These are phyloP conservation scores for Colletotrichum godetiae DNA, from an alignment of 2,329 filamentous ascomycete genomes.

Conservation along the genomic window DNA sequence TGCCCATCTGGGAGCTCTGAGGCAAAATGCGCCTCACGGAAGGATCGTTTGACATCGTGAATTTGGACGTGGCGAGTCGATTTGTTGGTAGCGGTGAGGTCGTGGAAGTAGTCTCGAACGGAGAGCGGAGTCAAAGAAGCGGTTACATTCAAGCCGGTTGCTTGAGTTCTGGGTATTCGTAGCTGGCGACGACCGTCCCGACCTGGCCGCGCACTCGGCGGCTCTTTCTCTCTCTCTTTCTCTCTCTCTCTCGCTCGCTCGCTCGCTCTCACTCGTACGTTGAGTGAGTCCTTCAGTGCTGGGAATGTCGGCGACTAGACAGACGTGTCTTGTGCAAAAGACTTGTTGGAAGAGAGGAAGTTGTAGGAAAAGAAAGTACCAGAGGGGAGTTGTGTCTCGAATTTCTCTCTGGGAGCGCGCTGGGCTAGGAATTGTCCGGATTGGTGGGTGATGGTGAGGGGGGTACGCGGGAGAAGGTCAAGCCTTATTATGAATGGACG, in stretches of 20 bases:
- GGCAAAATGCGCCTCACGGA: conserved; percentile 72
- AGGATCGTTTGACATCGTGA: conserved; percentile 72
- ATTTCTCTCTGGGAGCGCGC: conserved; percentile 33
- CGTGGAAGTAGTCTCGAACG: conserved; percentile 31
- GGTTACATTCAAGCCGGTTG: conserved; percentile 32
- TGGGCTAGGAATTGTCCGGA: conserved; percentile 28
- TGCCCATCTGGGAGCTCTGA: conserved; percentile 77
- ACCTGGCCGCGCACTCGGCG: conserved; percentile 21
- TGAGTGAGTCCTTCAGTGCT: neutral
- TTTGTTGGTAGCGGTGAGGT: conserved; percentile 26
- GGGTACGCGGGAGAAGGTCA: conserved; percentile 36
- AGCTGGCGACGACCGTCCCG: conserved; percentile 22
- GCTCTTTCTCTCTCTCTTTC: conserved; percentile 1
- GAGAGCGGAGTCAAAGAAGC: conserved; percentile 29
- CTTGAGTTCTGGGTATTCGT: conserved; percentile 5
- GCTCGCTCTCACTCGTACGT: neutral
- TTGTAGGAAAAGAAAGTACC: conserved; percentile 34
- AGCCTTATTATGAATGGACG: conserved; percentile 37
- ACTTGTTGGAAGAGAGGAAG: conserved; percentile 24
- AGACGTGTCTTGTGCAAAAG: conserved; percentile 9
- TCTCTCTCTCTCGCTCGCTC: neutral
- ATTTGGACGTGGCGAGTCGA: conserved; percentile 10
- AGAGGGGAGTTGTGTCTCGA: conserved; percentile 35
- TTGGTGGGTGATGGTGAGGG: conserved; percentile 34
- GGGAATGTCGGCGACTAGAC: conserved; percentile 3